These are phyloP conservation scores for Rhododendron molle DNA, from an alignment of 148 eudicot species.

Conservation along the genomic window DNA sequence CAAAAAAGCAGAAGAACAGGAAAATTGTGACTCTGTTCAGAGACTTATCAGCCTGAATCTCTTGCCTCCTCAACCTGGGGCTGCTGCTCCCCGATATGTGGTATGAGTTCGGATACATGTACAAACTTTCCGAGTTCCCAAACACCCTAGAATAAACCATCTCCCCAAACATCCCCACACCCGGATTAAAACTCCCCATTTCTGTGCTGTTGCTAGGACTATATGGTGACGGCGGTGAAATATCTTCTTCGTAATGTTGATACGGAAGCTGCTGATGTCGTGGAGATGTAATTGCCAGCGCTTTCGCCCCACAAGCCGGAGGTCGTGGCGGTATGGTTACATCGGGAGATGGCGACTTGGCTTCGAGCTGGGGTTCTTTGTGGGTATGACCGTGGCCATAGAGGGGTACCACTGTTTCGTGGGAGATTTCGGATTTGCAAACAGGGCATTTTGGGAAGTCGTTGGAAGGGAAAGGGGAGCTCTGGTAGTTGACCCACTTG, in stretches of 20 bases:
- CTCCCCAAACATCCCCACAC: slow-evolving; percentile 63
- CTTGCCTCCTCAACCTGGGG: slow-evolving; percentile 60
- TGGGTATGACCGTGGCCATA: slow-evolving; percentile 56
- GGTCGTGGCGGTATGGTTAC: slow-evolving; percentile 60
- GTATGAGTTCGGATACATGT: slow-evolving; percentile 45
- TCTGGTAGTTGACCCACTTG: slow-evolving; percentile 68
- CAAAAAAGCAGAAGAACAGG: slow-evolving; percentile 54
- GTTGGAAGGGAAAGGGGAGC: slow-evolving; percentile 43
- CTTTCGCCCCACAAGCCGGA: slow-evolving; percentile 45
- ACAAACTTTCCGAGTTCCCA: slow-evolving; percentile 53
- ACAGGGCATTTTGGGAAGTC: slow-evolving; percentile 69
- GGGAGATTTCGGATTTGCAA: slow-evolving; percentile 75
- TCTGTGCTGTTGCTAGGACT: slow-evolving; percentile 20
- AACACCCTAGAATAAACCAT: slow-evolving; percentile 73
- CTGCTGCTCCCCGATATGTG: slow-evolving; percentile 25
- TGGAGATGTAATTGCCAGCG: slow-evolving; percentile 29
- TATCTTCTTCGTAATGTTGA: slow-evolving; percentile 22
- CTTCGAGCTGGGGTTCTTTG: slow-evolving; percentile 11
- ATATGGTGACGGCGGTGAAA: slow-evolving; percentile 18
- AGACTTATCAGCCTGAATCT: slow-evolving; percentile 52
- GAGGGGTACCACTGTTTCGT: slow-evolving; percentile 58
- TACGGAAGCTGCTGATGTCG: slow-evolving; percentile 30
- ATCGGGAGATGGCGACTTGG: slow-evolving; percentile 20
- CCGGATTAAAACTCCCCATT: slow-evolving; percentile 26
- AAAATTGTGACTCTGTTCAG: slow-evolving; percentile 56